Evolutionary conservation across 1,284 basidiomycete genomes (phyloP).

Genomic region (Bondarzewia mesenterica): DNA sequence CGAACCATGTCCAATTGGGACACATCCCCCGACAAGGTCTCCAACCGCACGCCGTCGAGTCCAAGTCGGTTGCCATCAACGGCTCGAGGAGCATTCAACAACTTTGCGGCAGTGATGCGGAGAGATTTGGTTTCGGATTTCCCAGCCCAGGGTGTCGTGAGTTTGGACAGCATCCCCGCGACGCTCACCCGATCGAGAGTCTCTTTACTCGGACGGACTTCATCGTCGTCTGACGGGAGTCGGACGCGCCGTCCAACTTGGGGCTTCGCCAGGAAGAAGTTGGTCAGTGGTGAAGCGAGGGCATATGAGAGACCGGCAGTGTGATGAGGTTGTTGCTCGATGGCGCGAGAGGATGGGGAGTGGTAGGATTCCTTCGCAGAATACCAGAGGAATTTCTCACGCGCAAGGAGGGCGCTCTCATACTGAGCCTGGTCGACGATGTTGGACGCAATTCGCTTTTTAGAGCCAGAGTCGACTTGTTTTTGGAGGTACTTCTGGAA

Average conservation of each 20-base stretch:
- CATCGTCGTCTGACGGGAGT: no score
- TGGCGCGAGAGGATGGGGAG: slow-evolving; percentile 26
- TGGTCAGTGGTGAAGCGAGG: slow-evolving; percentile 42
- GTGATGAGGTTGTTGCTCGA: slow-evolving; percentile 59
- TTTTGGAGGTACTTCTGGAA: slow-evolving; percentile 41
- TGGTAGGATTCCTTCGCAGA: slow-evolving; percentile 18
- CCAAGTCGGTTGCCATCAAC: slow-evolving; percentile 20
- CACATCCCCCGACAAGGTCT: slow-evolving; percentile 10
- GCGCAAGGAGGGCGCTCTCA: slow-evolving; percentile 17
- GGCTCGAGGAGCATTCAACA: slow-evolving; percentile 22
- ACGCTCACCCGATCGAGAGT: slow-evolving; percentile 3
- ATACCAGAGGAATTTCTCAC: slow-evolving; percentile 22
- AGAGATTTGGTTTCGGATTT: no score
- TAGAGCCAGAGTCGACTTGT: slow-evolving; percentile 5
- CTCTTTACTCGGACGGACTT: no score
- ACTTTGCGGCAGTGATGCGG: slow-evolving; percentile 18
- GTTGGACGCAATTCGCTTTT: background rate
- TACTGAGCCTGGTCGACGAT: slow-evolving; percentile 16
- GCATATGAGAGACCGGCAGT: slow-evolving; percentile 56
- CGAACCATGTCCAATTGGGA: slow-evolving; percentile 8
- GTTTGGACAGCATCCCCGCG: slow-evolving; percentile 20
- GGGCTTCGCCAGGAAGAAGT: slow-evolving; percentile 38
- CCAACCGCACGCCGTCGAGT: slow-evolving; percentile 12
- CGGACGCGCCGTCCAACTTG: slow-evolving; percentile 57
- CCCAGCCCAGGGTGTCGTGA: no score